phyloP scores from a whole-genome alignment of 805 yeast species.

The Candida lessepsii region DNA sequence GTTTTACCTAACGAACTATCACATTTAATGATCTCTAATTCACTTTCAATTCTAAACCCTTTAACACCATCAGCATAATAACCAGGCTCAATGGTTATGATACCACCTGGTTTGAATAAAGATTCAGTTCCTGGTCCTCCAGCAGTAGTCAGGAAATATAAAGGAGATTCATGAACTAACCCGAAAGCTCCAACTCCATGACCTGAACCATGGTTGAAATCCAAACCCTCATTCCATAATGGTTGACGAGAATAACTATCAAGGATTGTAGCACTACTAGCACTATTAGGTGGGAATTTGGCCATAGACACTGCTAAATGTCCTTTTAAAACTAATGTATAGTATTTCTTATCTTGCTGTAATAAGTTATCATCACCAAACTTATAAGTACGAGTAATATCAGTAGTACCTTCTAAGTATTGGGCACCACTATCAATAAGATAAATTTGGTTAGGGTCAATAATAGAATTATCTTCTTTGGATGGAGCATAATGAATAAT shows the following conservation, averaged over 20 bases:
- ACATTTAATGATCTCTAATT: slow-evolving; percentile 56
- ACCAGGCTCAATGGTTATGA: slow-evolving; percentile 93
- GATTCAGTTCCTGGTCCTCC: slow-evolving; percentile 50
- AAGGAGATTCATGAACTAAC: slow-evolving; percentile 93
- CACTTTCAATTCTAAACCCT: slow-evolving; percentile 89
- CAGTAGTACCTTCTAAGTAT: slow-evolving; percentile 76
- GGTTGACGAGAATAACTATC: slow-evolving; percentile 83
- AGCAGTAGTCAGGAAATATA: slow-evolving; percentile 66
- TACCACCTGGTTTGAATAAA: slow-evolving; percentile 56
- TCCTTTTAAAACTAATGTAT: slow-evolving; percentile 87
- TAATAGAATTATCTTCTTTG: slow-evolving; percentile 50
- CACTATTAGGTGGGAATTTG: slow-evolving; percentile 64
- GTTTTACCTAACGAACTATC: slow-evolving; percentile 38
- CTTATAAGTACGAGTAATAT: slow-evolving; percentile 85
- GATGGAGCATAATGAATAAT: slow-evolving; percentile 76
- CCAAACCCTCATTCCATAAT: slow-evolving; percentile 78
- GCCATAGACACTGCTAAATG: slow-evolving; percentile 83
- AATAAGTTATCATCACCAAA: slow-evolving; percentile 40
- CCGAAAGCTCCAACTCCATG: slow-evolving; percentile 95
- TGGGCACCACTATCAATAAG: slow-evolving; percentile 62
- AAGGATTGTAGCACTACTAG: slow-evolving; percentile 70
- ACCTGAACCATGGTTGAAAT: slow-evolving; percentile 93
- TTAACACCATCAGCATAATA: slow-evolving; percentile 85
- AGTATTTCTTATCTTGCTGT: slow-evolving; percentile 65
- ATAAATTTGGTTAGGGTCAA: slow-evolving; percentile 58